Evolutionary conservation across 1,139 yeast genomes (phyloP).

Genomic region (Torulaspora globosa): DNA sequence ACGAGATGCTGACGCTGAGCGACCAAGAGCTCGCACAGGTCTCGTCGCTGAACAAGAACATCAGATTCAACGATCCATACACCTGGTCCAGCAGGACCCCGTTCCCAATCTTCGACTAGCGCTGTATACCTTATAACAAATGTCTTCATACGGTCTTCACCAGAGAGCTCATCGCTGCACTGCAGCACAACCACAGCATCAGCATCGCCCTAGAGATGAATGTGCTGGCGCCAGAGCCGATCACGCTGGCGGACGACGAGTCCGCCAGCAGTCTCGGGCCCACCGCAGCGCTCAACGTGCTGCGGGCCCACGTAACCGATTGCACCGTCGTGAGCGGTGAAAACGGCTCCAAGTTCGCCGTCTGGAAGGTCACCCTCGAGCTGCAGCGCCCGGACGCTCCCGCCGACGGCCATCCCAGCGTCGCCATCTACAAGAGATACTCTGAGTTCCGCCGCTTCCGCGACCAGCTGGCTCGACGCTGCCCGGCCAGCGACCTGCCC

Average conservation of each 20-base stretch:
- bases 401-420: slow-evolving; percentile 10
- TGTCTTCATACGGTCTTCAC: slow-evolving; percentile 4
- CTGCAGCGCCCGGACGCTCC: slow-evolving; percentile 16
- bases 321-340: slow-evolving; percentile 30
- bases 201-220: too few relatives aligned
- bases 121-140: slow-evolving; percentile 3
- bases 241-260: slow-evolving; percentile 22
- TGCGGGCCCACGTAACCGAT: slow-evolving; percentile 22
- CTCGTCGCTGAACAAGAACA: slow-evolving; percentile 54
- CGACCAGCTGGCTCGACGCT: slow-evolving; percentile 14
- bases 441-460: slow-evolving; percentile 29
- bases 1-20: slow-evolving; percentile 48
- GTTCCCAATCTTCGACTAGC: slow-evolving; percentile 37
- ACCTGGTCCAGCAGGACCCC: slow-evolving; percentile 47
- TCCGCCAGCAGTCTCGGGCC: slow-evolving; percentile 3
- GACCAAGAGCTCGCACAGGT: slow-evolving; percentile 53
- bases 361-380: slow-evolving; percentile 30
- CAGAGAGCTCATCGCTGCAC: not conserved
- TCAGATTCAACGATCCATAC: slow-evolving; percentile 86
- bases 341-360: slow-evolving; percentile 27
- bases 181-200: too few relatives aligned
- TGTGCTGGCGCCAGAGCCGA: slow-evolving; percentile 30
- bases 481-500: slow-evolving; percentile 22
- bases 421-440: slow-evolving; percentile 29
- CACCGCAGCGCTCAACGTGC: slow-evolving; percentile 13